phyloP scores from a whole-genome alignment of 768 basidiomycete genomes.

The Agaricus sinodeliciosus region DNA sequence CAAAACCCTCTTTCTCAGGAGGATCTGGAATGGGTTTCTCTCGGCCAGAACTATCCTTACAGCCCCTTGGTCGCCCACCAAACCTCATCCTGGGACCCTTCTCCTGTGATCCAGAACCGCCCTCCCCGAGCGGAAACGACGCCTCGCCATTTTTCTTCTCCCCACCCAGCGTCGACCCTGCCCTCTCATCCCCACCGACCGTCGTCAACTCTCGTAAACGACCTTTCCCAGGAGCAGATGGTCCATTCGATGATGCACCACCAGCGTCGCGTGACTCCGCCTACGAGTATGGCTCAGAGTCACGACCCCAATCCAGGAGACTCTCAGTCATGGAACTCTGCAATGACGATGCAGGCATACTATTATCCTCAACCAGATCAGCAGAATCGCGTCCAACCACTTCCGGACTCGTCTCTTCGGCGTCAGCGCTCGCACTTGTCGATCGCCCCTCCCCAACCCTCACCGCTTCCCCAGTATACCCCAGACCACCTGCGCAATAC shows the following conservation, averaged over 20 bases:
- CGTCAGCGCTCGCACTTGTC: constrained; percentile 32
- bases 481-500: constrained; percentile 14
- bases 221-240: constrained; percentile 54
- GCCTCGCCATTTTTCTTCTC: constrained; percentile 70
- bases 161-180: constrained; percentile 19
- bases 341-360: constrained; percentile 44
- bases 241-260: constrained; percentile 27
- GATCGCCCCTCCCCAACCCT: constrained; percentile 21
- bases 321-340: constrained; percentile 87
- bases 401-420: constrained; percentile 39
- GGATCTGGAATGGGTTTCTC: constrained; percentile 47
- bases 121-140: constrained; percentile 28
- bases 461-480: constrained; percentile 20
- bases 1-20: constrained; percentile 41
- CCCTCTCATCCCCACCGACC: constrained; percentile 19
- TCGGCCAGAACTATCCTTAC: constrained; percentile 21
- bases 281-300: constrained; percentile 62
- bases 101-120: constrained; percentile 18
- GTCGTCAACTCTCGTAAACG: constrained; percentile 50
- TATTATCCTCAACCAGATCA: constrained; percentile 15
- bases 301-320: constrained; percentile 71
- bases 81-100: constrained; percentile 7
- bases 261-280: constrained; percentile 9
- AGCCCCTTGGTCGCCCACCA: constrained; percentile 9
- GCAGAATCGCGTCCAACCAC: constrained; percentile 29